These are phyloP conservation scores for Pseudoneurospora amorphoporcata DNA, from an alignment of 495 filamentous ascomycete genomes.

Conservation along the genomic window DNA sequence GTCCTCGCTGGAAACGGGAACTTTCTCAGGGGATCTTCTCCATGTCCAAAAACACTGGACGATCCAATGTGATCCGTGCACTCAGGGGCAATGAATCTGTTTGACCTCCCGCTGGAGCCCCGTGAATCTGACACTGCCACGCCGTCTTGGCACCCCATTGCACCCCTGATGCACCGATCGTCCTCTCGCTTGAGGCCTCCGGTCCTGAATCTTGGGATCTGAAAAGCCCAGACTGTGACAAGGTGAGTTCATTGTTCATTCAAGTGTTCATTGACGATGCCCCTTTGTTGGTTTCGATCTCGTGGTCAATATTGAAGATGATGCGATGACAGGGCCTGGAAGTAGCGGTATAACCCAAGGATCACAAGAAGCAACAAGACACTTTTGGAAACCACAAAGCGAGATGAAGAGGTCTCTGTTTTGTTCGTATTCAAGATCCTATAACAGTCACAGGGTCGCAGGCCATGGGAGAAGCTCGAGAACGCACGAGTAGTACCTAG, in stretches of 20 bases:
- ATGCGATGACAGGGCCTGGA: too few species aligned
- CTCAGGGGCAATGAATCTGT: neutral
- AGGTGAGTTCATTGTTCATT: neutral
- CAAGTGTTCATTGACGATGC: neutral
- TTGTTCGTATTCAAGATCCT: neutral
- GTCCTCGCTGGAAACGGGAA: neutral
- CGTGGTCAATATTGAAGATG: neutral
- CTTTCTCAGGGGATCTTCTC: neutral
- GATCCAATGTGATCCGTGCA: neutral
- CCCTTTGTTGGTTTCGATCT: neutral
- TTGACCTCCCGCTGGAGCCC: neutral
- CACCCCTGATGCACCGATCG: neutral
- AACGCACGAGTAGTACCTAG: neutral
- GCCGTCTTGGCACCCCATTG: neutral
- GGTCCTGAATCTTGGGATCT: neutral
- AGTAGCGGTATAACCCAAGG: neutral
- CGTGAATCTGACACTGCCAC: neutral
- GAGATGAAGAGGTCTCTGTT: neutral
- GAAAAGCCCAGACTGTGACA: neutral
- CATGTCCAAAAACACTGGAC: neutral
- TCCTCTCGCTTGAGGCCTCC: neutral
- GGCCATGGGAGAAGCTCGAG: neutral
- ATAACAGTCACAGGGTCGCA: neutral
- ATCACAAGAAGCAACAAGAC: neutral
- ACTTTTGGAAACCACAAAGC: neutral